Conservation (phyloP, 2,329 filamentous ascomycete species). For the Colletotrichum sp. region DNA sequence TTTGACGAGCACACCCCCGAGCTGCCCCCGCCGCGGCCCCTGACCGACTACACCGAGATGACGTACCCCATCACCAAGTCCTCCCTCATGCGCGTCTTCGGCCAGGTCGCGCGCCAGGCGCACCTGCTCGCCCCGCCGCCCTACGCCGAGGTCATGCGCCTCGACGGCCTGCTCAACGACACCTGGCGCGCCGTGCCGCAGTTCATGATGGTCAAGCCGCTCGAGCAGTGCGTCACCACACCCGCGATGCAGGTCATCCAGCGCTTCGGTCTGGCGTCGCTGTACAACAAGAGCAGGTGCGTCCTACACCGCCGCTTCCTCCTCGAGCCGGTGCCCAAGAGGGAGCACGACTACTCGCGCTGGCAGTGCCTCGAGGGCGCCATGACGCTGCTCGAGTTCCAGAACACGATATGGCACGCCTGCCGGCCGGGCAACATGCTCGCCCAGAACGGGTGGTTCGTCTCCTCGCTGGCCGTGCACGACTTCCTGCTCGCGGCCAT, state of each 20-base stretch:
- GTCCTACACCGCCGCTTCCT: constrained; percentile 62
- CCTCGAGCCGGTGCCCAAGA: constrained; percentile 42
- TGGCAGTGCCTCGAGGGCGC: constrained; percentile 56
- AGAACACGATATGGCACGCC: constrained; percentile 52
- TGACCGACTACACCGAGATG: constrained; percentile 64
- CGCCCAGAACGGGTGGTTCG: constrained; percentile 58
- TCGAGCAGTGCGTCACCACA: constrained; percentile 56
- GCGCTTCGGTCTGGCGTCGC: constrained; percentile 54
- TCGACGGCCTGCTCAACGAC: constrained; percentile 51
- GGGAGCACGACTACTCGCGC: constrained; percentile 58
- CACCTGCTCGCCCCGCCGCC: constrained; percentile 52
- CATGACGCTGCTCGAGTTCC: constrained; percentile 51
- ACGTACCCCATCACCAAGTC: constrained; percentile 61
- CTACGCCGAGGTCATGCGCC: constrained; percentile 53
- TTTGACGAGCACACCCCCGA: constrained; percentile 60
- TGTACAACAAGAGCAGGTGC: constrained; percentile 61
- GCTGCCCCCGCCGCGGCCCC: constrained; percentile 61
- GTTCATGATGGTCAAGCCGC: constrained; percentile 52
- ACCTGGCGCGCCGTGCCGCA: constrained; percentile 50
- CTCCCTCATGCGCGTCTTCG: constrained; percentile 51
- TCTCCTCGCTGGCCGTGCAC: constrained; percentile 61
- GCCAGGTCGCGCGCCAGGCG: constrained; percentile 53
- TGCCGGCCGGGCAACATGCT: constrained; percentile 60
- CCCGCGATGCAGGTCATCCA: constrained; percentile 53
- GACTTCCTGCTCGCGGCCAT: constrained; percentile 68